Base-by-base conservation (phyloP, 2,329 filamentous ascomycete genomes). In the Aspergillus ustus region DNA sequence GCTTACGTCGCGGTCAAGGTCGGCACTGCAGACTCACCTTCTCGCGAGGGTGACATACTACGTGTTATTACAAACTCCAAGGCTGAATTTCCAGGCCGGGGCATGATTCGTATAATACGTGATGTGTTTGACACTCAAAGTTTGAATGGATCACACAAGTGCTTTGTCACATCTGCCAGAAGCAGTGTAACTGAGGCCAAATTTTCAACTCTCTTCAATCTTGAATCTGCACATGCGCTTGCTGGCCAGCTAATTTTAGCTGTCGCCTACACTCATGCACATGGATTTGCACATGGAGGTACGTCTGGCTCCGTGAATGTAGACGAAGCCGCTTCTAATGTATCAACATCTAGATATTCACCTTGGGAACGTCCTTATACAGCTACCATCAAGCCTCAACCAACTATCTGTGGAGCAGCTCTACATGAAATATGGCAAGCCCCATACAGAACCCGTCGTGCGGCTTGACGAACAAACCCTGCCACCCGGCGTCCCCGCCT, bases 321-420 rank as follows among this genome's bases (percentile, higher is more conserved):
- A 37, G 9, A 37, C 7, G 13, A 15, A 40, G 11, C 11, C 9
- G 34, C 34, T 37, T 13, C 34, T 37, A 13, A 37, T 40, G 34
- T 19, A n/a, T 7, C 25, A 7, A 28, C 7, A 28, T 22, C 29
- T 66, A 73, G 70, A 74, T 61, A 59, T 77, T 20, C 72, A 73
- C 62, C 63, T 76, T 6, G 52, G 61, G 20, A 76, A 74, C 15
- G 57, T 72, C 48, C 37, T 73, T 6, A 20, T 66, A 7, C 69
- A 67, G 15, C 60, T 72, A 1, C 69, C 69, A 7, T 67, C 63
- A 25, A 66, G 34, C 43, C 68, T 75, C 44, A 62, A 74, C 59
- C 9, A 68, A 0, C 68, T 77, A n/a, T 75, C 74, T 1, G 62
- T 73, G 5, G 57, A 72, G 22, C 65, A 77, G 58, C 58, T 78